A percentile compares a stretch with the other conserved stretches of the same genome.
These are phyloP conservation scores for Pseudonectria buxi DNA, from an alignment of 2,329 filamentous ascomycete genomes.

Conservation along the genomic window DNA sequence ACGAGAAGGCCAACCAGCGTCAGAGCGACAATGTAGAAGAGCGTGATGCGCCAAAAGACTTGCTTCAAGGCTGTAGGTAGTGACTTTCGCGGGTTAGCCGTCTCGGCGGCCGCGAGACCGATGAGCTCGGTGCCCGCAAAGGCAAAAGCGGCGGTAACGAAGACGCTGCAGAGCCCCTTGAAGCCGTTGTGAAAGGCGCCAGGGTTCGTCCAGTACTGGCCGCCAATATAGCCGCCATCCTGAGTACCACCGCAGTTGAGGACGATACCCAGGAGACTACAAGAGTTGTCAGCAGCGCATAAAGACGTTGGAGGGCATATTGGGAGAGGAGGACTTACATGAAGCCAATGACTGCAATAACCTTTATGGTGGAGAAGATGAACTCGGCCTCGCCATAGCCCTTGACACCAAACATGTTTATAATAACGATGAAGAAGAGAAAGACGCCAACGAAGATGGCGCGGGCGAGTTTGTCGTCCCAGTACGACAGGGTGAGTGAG, in stretches of 20 bases:
- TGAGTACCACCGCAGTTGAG: constrained; percentile 77
- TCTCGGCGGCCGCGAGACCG: constrained; percentile 70
- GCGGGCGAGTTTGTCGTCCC: constrained; percentile 58
- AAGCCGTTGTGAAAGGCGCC: constrained; percentile 83
- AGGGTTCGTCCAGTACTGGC: constrained; percentile 66
- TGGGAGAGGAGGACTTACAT: constrained; percentile 54
- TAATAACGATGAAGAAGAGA: constrained; percentile 64
- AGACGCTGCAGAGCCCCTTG: constrained; percentile 73
- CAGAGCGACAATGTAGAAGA: constrained; percentile 84
- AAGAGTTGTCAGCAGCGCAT: constrained; percentile 9
- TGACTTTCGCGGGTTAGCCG: constrained; percentile 71
- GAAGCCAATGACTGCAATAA: constrained; percentile 79
- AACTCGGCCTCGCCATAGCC: constrained; percentile 90
- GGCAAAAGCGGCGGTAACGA: constrained; percentile 70
- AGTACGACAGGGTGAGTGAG: constrained; percentile 76
- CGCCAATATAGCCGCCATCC: constrained; percentile 71
- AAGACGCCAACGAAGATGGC: constrained; percentile 81
- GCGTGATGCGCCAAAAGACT: constrained; percentile 87
- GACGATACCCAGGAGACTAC: constrained; percentile 74
- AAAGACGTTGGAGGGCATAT: not conserved
- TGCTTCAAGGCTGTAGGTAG: constrained; percentile 85
- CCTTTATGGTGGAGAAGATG: constrained; percentile 77
- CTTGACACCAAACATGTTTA: constrained; percentile 84
- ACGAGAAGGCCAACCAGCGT: constrained; percentile 77
- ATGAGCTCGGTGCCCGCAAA: constrained; percentile 73